Base-by-base conservation (phyloP, 768 basidiomycete species). In the Pulveroboletus frians region DNA sequence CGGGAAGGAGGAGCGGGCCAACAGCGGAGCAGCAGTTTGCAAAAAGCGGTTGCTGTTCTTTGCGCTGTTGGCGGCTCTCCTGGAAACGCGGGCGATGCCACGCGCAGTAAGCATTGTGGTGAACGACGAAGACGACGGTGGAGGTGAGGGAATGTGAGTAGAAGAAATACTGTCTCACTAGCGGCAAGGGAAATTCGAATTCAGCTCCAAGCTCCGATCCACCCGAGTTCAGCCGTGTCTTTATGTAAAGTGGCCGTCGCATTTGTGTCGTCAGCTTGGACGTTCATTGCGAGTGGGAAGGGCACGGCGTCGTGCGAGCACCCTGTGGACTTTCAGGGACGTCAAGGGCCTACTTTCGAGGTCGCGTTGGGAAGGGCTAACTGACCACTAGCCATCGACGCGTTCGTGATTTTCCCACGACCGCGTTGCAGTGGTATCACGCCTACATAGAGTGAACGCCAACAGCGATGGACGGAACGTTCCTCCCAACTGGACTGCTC, bases 51-150 rank as follows among this genome's bases (percentile, higher is more conserved):
- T 80, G 17, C 85, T 79, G 73, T 80, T 83, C 73, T 81, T 85
- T 61, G 83, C 80, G 69, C 73, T 80, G 69, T 82, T 83, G 68
- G 82, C 76, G 61, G 86, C 85, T 76, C 88, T 84, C 78, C 82
- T 85, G 53, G 90, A 87, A 71, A 92, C 77, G 73, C 90, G 89
- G 69, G 87, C 79, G 71, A 90, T 80, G 74, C 87, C 86, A 71
- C 89, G 87, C 62, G 87, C 76, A 72, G 85, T 88, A 77, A 90
- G 79, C 89, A 92, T 92, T 51, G 53, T 60, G 74, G 75, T 77
- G 71, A 54, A 62, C 63, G 57, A 64, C 61, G 68, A 68, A 52
- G 57, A 57, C 57, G 49, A 60, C 58, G 52, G 54, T 21, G 36
- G 44, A 57, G 41, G 52, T 57, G 51, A 45, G n/a, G 37, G 46